Conservation (phyloP, 306 rosid species). For the Abrus precatorius region DNA sequence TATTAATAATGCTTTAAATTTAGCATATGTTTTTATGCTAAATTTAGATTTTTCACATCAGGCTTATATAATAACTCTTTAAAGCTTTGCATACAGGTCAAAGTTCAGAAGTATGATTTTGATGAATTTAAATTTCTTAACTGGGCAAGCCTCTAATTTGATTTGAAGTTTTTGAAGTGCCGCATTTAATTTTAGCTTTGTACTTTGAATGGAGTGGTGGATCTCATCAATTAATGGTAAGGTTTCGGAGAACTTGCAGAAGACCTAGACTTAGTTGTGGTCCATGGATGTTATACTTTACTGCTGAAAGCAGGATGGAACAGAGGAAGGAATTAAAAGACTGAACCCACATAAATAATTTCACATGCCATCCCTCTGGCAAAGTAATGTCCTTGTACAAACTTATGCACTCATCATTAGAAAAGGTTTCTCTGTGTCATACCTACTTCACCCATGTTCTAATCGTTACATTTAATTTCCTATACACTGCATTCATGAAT, state of each 20-base stretch:
- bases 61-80: too few relatives aligned
- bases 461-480: not conserved
- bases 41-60: too few relatives aligned
- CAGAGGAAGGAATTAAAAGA: conserved; percentile 31
- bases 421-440: conserved; percentile 11
- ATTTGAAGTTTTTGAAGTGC: not conserved
- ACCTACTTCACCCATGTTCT: conserved; percentile 9
- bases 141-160: not conserved
- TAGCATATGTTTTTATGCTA: too few relatives aligned
- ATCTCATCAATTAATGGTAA: not conserved
- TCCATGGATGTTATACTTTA: conserved; percentile 16
- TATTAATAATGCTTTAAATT: too few relatives aligned
- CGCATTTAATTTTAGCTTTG: conserved; percentile 23
- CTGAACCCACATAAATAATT: conserved; percentile 42
- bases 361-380: conserved; percentile 43
- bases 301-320: not conserved
- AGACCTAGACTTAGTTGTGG: conserved; percentile 22
- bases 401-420: conserved; percentile 17
- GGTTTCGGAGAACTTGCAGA: conserved; percentile 27
- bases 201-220: not conserved
- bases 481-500: not conserved
- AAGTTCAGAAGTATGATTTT: too few relatives aligned
- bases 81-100: too few relatives aligned
- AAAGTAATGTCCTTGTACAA: not conserved
- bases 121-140: too few relatives aligned